These are phyloP conservation scores for Oryza coarctata DNA, from an alignment of 176 grass and related monocot species.

Conservation along the genomic window DNA sequence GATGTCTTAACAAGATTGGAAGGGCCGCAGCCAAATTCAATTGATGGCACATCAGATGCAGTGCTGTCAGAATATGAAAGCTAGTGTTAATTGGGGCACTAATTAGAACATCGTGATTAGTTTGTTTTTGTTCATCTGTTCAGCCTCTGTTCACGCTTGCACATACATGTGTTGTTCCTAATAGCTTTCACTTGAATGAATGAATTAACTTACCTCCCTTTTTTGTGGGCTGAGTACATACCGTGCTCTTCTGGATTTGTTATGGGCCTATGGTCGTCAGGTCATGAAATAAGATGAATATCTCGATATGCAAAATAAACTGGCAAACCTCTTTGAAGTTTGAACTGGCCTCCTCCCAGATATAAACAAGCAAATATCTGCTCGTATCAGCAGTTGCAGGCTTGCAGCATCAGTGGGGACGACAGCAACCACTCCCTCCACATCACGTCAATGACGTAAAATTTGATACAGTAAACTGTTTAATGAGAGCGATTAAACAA, in stretches of 20 bases:
- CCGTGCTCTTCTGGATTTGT: neutral
- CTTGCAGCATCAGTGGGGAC: slow-evolving; percentile 8
- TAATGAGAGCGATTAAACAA: neutral
- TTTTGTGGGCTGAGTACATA: neutral
- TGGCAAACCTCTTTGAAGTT: neutral
- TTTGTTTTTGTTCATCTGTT: neutral
- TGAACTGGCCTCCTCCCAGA: neutral
- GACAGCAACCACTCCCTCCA: slow-evolving; percentile 12
- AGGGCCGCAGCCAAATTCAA: slow-evolving; percentile 37
- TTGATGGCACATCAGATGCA: slow-evolving; percentile 41
- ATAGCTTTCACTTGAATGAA: neutral
- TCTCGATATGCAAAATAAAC: neutral
- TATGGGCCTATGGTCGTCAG: neutral
- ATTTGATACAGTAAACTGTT: neutral
- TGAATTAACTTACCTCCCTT: neutral
- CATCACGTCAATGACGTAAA: neutral
- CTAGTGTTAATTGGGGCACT: slow-evolving; percentile 30
- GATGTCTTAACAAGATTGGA: slow-evolving; percentile 89
- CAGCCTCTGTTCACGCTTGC: neutral
- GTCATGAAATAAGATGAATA: neutral
- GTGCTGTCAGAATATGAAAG: slow-evolving; percentile 86
- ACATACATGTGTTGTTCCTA: slow-evolving; percentile 10
- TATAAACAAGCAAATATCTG: neutral
- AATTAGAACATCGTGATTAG: neutral
- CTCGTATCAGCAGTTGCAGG: slow-evolving; percentile 15